phyloP scores from a whole-genome alignment of 495 filamentous ascomycete genomes.

The Rhypophila decipiens region DNA sequence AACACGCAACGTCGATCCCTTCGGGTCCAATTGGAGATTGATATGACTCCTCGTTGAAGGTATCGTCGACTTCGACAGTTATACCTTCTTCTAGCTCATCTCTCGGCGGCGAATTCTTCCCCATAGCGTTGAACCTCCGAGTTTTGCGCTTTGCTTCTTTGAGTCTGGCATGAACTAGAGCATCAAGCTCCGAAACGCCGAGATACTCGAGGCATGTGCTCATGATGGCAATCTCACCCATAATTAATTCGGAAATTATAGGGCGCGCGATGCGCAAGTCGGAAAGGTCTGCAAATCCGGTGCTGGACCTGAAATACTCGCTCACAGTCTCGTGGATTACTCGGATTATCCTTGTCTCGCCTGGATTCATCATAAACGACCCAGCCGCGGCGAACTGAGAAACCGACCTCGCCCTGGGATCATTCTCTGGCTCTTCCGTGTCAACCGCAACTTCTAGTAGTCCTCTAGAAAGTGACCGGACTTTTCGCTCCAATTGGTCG shows the following conservation, averaged over 20 bases:
- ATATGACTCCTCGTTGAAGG: too few species aligned
- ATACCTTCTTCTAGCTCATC: too few species aligned
- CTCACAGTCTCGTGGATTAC: constrained; percentile 10
- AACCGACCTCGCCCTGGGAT: background rate
- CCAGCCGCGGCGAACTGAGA: constrained; percentile 1
- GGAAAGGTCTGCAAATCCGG: background rate
- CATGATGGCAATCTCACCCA: constrained; percentile 10
- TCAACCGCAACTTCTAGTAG: background rate
- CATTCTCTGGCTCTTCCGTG: background rate
- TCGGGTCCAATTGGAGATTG: too few species aligned
- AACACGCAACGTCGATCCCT: too few species aligned
- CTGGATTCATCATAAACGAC: constrained; percentile 1
- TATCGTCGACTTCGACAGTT: too few species aligned
- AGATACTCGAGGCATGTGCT: constrained; percentile 11
- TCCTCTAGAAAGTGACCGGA: constrained; percentile 5
- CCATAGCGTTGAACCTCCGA: too few species aligned
- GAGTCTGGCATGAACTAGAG: constrained; percentile 1
- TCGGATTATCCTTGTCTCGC: constrained; percentile 3
- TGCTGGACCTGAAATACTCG: constrained; percentile 9
- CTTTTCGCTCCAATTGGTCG: too few species aligned
- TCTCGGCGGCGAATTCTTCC: too few species aligned
- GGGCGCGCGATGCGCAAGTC: too few species aligned
- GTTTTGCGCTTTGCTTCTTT: too few species aligned
- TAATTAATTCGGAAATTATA: too few species aligned
- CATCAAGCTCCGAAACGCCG: constrained; percentile 7